These are phyloP conservation scores for Potentilla sterilis DNA, from an alignment of 306 rosid genomes.

Conservation along the genomic window DNA sequence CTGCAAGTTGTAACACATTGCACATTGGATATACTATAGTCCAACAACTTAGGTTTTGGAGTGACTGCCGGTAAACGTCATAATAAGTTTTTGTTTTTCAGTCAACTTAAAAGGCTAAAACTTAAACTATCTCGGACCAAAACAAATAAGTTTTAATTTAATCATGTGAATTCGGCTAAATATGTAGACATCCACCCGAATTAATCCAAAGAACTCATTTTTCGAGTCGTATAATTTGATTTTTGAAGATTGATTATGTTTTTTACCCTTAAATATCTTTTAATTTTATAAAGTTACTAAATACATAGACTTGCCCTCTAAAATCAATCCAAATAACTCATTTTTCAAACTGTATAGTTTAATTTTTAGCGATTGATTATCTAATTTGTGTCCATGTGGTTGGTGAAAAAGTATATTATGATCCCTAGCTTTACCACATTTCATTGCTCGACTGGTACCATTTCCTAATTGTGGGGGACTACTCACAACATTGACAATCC, in stretches of 20 bases:
- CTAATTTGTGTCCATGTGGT: conserved; percentile 33
- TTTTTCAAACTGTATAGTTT: too few relatives aligned
- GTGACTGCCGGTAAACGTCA: neutral
- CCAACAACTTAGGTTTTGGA: neutral
- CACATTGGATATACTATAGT: neutral
- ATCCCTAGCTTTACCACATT: conserved; percentile 15
- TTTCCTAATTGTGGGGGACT: neutral
- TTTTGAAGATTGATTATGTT: neutral
- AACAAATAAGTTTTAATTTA: neutral
- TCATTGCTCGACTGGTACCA: conserved; percentile 18
- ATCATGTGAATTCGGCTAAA: neutral
- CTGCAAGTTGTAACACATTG: neutral
- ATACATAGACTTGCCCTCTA: too few relatives aligned
- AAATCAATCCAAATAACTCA: too few relatives aligned
- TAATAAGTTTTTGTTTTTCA: neutral
- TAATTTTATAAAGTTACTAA: neutral
- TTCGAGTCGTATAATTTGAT: too few relatives aligned
- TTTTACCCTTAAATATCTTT: neutral
- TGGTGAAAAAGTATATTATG: conserved; percentile 29
- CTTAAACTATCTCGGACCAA: neutral
- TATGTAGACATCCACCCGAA: neutral
- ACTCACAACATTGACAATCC: neutral
- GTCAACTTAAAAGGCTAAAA: neutral
- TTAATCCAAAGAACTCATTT: neutral
- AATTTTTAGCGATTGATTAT: too few relatives aligned